Conservation (phyloP, 2,329 filamentous ascomycete species). For the Alternaria triticimaculans region DNA sequence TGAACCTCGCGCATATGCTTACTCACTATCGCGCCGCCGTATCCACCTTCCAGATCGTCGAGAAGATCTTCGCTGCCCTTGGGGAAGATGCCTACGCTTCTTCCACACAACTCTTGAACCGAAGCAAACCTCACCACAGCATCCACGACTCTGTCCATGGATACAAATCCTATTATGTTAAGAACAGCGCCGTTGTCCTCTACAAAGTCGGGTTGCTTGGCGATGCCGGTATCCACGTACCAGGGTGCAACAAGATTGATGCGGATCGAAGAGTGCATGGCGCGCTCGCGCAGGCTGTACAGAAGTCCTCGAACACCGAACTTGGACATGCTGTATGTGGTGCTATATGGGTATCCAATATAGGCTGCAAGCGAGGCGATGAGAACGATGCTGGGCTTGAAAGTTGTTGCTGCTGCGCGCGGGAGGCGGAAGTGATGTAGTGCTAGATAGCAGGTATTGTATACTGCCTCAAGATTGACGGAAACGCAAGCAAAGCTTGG, state of each 20-base stretch:
- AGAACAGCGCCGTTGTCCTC: constrained; percentile 18
- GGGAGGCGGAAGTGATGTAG: constrained; percentile 35
- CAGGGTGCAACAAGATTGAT: constrained; percentile 40
- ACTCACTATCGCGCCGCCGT: constrained; percentile 14
- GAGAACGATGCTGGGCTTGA: constrained; percentile 29
- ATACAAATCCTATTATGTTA: constrained; percentile 22
- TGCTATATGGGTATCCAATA: constrained; percentile 26
- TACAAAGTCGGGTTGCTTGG: constrained; percentile 12
- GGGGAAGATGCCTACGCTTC: constrained; percentile 28
- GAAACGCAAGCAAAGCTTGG: constrained; percentile 24
- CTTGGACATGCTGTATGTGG: constrained; percentile 38
- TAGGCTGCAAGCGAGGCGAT: constrained; percentile 34
- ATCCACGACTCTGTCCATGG: constrained; percentile 28
- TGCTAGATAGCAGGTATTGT: constrained; percentile 35
- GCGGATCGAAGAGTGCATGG: constrained; percentile 17
- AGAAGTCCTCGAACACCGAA: constrained; percentile 38
- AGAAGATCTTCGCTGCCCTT: constrained; percentile 22
- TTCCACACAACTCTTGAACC: constrained; percentile 20
- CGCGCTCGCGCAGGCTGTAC: constrained; percentile 27
- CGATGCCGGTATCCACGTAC: constrained; percentile 33
- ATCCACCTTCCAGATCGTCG: constrained; percentile 30
- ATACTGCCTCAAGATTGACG: constrained; percentile 33
- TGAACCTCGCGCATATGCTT: constrained; percentile 12
- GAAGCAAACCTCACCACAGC: constrained; percentile 25
- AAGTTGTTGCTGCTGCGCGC: constrained; percentile 10